Percentiles rank a stretch among this genome's conserved stretches.
Conservation (phyloP, 805 yeast genomes). For the Wickerhamiella spandovensis region DNA sequence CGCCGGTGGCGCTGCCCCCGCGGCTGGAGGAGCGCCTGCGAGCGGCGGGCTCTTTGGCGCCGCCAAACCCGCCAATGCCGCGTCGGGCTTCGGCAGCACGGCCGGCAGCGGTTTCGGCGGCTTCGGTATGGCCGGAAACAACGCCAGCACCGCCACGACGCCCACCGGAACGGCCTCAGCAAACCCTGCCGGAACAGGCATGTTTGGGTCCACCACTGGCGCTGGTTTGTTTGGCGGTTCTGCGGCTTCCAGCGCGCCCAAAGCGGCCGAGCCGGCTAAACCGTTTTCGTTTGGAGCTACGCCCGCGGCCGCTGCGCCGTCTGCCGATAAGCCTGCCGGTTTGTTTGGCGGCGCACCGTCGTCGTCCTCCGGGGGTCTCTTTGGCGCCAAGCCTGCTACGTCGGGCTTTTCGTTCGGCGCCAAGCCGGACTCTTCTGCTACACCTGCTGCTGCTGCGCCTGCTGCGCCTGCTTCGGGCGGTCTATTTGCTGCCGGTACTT, state of each 20-base stretch:
- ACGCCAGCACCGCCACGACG: background rate
- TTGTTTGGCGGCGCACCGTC: no score
- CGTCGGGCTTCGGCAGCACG: background rate
- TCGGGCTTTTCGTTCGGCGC: constrained; percentile 10
- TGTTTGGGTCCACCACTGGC: background rate
- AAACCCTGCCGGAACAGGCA: no score
- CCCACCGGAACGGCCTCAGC: background rate
- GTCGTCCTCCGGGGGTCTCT: background rate
- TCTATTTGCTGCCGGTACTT: background rate
- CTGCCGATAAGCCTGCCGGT: no score
- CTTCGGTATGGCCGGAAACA: background rate
- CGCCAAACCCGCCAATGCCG: constrained; percentile 9
- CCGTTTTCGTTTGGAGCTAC: no score
- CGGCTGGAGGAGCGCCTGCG: no score
- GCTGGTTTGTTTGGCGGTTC: background rate
- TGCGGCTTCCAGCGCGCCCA: background rate
- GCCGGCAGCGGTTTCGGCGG: background rate
- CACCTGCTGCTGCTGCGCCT: background rate
- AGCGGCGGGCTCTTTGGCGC: constrained; percentile 4
- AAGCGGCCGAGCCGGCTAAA: background rate
- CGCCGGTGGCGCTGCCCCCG: no score
- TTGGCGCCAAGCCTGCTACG: constrained; percentile 7
- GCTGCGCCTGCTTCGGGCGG: background rate
- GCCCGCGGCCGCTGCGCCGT: no score
- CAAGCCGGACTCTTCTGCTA: background rate